Evolutionary conservation across 108 stramenopile genomes (phyloP).

Genomic region (Cyclotella cryptica): DNA sequence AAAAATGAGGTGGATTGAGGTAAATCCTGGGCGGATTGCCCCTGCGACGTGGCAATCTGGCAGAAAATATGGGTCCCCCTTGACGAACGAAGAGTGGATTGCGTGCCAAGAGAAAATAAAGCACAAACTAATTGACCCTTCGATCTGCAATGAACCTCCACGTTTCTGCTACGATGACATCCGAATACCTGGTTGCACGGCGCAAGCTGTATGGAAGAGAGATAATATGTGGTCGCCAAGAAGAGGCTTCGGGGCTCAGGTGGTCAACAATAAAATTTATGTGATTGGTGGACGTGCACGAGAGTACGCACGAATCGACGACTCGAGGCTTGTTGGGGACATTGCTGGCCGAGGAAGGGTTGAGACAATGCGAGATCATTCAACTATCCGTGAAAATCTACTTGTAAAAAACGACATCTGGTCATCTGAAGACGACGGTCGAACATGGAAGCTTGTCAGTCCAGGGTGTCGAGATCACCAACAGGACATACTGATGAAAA

Average conservation of each 20-base stretch:
- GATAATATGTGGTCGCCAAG: conserved; percentile 87
- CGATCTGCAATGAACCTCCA: conserved; percentile 41
- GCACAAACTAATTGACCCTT: conserved; percentile 38
- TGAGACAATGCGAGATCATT: conserved; percentile 44
- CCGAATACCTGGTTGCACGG: conserved; percentile 36
- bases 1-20: conserved; percentile 48
- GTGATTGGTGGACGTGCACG: conserved; percentile 83
- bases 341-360: conserved; percentile 52
- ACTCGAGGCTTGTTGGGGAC: conserved; percentile 63
- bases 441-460: conserved; percentile 69
- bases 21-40: conserved; percentile 46
- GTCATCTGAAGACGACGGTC: conserved; percentile 67
- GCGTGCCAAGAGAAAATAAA: conserved; percentile 64
- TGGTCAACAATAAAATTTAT: conserved; percentile 56
- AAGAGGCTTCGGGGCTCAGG: conserved; percentile 62
- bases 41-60: conserved; percentile 50
- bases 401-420: conserved; percentile 83
- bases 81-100: conserved; percentile 82
- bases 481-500: conserved; percentile 54
- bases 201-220: conserved; percentile 53
- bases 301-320: conserved; percentile 58
- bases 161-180: conserved; percentile 39
- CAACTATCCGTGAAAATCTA: conserved; percentile 57
- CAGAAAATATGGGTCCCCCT: conserved; percentile 7
- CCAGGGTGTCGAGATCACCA: conserved; percentile 72